These are phyloP conservation scores for Garcileccinum viscosum DNA, from an alignment of 1,284 basidiomycete species.

Conservation along the genomic window DNA sequence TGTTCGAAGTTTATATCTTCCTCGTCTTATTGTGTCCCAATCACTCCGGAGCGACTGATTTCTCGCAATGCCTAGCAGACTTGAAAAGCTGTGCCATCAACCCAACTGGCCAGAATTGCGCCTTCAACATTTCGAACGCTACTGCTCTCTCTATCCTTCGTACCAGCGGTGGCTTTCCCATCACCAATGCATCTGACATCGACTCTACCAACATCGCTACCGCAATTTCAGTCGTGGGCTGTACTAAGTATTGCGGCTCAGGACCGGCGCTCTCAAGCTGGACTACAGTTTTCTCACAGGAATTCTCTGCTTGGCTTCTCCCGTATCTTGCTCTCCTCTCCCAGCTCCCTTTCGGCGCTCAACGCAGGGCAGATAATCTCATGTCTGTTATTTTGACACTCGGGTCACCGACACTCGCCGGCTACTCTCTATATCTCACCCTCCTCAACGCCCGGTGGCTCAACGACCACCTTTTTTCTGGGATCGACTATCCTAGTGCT, in stretches of 20 bases:
- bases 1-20: too few relatives aligned
- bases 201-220: neutral
- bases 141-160: slow-evolving; percentile 24
- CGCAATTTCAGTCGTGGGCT: neutral
- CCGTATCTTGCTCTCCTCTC: slow-evolving; percentile 51
- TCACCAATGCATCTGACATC: slow-evolving; percentile 10
- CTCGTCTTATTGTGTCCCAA: too few relatives aligned
- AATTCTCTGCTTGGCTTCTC: slow-evolving; percentile 50
- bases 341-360: slow-evolving; percentile 49
- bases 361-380: slow-evolving; percentile 33
- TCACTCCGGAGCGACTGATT: too few relatives aligned
- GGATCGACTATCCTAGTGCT: slow-evolving; percentile 25
- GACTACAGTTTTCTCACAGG: slow-evolving; percentile 46
- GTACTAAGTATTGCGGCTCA: slow-evolving; percentile 39
- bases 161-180: slow-evolving; percentile 13
- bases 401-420: slow-evolving; percentile 41
- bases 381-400: slow-evolving; percentile 39
- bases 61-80: too few relatives aligned
- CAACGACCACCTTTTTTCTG: slow-evolving; percentile 27
- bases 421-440: slow-evolving; percentile 41
- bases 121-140: slow-evolving; percentile 6
- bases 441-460: slow-evolving; percentile 41
- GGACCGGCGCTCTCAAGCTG: slow-evolving; percentile 41
- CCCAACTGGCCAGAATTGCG: slow-evolving; percentile 7
- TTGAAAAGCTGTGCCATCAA: too few relatives aligned